Percentiles rank a stretch among this genome's conserved stretches.
phyloP scores from a whole-genome alignment of 345 rosid genomes.

The Lepidium africanum region DNA sequence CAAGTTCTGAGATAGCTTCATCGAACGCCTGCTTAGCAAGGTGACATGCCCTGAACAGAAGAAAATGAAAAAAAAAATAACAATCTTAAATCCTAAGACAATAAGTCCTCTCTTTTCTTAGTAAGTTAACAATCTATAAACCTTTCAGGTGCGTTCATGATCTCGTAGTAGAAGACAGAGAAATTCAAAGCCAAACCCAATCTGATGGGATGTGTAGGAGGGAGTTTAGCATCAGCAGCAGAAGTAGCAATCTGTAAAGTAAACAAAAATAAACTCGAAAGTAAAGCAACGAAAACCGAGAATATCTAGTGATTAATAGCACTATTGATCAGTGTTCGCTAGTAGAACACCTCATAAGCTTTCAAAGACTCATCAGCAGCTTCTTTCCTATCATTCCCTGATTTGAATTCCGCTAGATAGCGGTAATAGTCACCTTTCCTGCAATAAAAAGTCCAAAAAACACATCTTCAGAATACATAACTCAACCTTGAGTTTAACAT shows the following conservation, averaged over 20 bases:
- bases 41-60: slow-evolving; percentile 52
- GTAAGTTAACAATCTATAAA: slow-evolving; percentile 9
- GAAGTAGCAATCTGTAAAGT: slow-evolving; percentile 46
- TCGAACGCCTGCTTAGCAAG: slow-evolving; percentile 70
- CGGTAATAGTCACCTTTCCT: slow-evolving; percentile 77
- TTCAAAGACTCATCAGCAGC: slow-evolving; percentile 59
- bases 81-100: slow-evolving; percentile 2
- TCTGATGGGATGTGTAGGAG: slow-evolving; percentile 67
- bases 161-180: slow-evolving; percentile 75
- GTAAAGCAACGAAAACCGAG: neutral
- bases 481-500: neutral
- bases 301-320: neutral
- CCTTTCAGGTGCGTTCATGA: slow-evolving; percentile 75
- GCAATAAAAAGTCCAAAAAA: slow-evolving; percentile 8
- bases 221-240: slow-evolving; percentile 50
- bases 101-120: neutral
- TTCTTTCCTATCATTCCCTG: slow-evolving; percentile 45
- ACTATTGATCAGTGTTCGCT: neutral
- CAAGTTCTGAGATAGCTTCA: slow-evolving; percentile 69
- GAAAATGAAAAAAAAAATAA: neutral
- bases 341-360: slow-evolving; percentile 50
- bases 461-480: neutral
- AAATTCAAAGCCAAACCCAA: slow-evolving; percentile 72
- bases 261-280: neutral
- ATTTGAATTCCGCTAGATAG: slow-evolving; percentile 54